phyloP scores from a whole-genome alignment of 164 flowering plant species.

The Brasenia schreberi region DNA sequence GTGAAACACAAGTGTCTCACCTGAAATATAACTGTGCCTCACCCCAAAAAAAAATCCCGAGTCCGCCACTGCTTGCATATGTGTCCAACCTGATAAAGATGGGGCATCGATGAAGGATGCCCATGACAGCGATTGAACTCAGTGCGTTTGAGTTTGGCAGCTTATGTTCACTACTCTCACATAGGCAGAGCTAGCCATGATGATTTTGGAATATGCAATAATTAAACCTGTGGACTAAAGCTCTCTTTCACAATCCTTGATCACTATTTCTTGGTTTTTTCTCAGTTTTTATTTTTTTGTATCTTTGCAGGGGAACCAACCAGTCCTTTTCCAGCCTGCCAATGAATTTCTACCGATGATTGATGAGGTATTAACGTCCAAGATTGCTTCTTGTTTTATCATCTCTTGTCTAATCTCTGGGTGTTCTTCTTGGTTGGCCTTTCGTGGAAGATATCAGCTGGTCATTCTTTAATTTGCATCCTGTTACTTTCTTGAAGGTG shows the following conservation, averaged over 20 bases:
- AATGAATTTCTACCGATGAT: constrained; percentile 71
- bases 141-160: too few relatives aligned
- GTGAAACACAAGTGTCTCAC: too few relatives aligned
- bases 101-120: too few relatives aligned
- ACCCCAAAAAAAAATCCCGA: too few relatives aligned
- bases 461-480: not conserved
- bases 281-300: not conserved
- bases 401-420: not conserved
- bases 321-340: constrained; percentile 67
- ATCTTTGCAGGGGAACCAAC: not conserved
- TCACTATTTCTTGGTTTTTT: not conserved
- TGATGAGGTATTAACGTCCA: constrained; percentile 38
- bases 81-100: too few relatives aligned
- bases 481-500: constrained; percentile 1
- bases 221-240: not conserved
- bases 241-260: not conserved
- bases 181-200: too few relatives aligned
- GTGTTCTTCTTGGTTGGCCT: not conserved
- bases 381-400: not conserved
- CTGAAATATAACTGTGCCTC: too few relatives aligned
- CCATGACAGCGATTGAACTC: too few relatives aligned
- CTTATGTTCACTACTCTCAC: too few relatives aligned
- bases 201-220: not conserved
- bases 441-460: not conserved
- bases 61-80: too few relatives aligned